A percentile compares a stretch with the other conserved stretches of the same genome.
phyloP scores from a whole-genome alignment of 2,329 filamentous ascomycete genomes.

The Paradendryphiella salina region DNA sequence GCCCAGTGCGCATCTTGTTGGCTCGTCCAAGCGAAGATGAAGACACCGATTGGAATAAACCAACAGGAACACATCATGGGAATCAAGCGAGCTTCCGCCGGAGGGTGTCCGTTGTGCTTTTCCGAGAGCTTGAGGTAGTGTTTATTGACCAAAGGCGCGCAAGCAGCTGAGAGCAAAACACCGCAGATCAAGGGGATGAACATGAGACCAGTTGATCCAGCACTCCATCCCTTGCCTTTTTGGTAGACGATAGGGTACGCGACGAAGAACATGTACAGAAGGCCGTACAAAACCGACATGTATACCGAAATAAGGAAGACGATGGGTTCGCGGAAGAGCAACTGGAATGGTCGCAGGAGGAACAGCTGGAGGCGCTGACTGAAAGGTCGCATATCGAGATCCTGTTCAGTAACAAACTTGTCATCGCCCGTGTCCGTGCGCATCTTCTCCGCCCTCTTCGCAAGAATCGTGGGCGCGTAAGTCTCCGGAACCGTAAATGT shows the following conservation, averaged over 20 bases:
- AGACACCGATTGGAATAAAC: constrained; percentile 67
- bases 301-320: constrained; percentile 82
- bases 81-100: constrained; percentile 75
- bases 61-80: constrained; percentile 65
- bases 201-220: constrained; percentile 78
- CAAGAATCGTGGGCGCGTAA: constrained; percentile 78
- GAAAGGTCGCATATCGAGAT: constrained; percentile 73
- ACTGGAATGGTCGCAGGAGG: constrained; percentile 79
- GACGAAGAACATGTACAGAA: constrained; percentile 70
- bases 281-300: constrained; percentile 79
- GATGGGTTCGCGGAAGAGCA: constrained; percentile 82
- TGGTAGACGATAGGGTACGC: constrained; percentile 70
- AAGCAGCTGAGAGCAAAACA: constrained; percentile 67
- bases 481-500: constrained; percentile 90
- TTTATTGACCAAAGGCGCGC: constrained; percentile 74
- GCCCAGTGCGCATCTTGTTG: constrained; percentile 69
- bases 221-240: constrained; percentile 75
- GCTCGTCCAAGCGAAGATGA: constrained; percentile 71
- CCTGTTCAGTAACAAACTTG: constrained; percentile 76
- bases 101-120: constrained; percentile 71
- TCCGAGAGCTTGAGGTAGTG: constrained; percentile 70
- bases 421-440: constrained; percentile 68
- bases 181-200: constrained; percentile 83
- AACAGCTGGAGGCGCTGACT: constrained; percentile 72
- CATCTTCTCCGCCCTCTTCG: constrained; percentile 69